Conservation (phyloP, 2,329 filamentous ascomycete genomes). For the Orbilia javanica region DNA sequence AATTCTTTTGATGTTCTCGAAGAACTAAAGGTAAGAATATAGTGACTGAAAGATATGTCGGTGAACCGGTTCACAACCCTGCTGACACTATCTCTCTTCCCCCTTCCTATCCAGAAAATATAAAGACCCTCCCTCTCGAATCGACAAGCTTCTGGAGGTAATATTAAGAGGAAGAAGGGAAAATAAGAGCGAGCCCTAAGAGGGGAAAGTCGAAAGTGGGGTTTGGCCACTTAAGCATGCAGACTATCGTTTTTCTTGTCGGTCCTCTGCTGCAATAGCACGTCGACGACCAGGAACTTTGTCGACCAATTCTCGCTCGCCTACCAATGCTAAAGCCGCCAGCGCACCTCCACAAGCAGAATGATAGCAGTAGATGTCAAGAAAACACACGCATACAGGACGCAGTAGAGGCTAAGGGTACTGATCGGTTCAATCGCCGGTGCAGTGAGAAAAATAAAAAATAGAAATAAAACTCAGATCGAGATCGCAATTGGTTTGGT, state of each 20-base stretch:
- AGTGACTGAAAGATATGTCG: conserved; percentile 14
- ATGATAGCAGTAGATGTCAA: conserved; percentile 20
- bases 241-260: conserved; percentile 47
- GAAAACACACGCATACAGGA: conserved; percentile 53
- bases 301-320: conserved; percentile 58
- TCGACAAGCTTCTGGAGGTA: conserved; percentile 47
- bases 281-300: conserved; percentile 45
- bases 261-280: conserved; percentile 35
- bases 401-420: conserved; percentile 5
- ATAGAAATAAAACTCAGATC: conserved; percentile 29
- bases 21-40: conserved; percentile 28
- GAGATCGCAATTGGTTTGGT: conserved; percentile 19
- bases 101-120: conserved; percentile 55
- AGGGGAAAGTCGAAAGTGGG: conserved; percentile 56
- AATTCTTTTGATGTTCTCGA: background rate
- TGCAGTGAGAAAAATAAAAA: conserved; percentile 3
- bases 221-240: conserved; percentile 59
- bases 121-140: conserved; percentile 55
- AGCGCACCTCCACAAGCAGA: conserved; percentile 45
- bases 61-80: conserved; percentile 40
- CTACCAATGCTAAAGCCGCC: conserved; percentile 49
- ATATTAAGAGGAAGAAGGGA: conserved; percentile 41
- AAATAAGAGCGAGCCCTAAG: conserved; percentile 36
- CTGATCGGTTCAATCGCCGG: conserved; percentile 21
- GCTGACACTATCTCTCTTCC: conserved; percentile 33